Base-by-base conservation (phyloP, 1,284 basidiomycete genomes). In the Puccinia novopanici region DNA sequence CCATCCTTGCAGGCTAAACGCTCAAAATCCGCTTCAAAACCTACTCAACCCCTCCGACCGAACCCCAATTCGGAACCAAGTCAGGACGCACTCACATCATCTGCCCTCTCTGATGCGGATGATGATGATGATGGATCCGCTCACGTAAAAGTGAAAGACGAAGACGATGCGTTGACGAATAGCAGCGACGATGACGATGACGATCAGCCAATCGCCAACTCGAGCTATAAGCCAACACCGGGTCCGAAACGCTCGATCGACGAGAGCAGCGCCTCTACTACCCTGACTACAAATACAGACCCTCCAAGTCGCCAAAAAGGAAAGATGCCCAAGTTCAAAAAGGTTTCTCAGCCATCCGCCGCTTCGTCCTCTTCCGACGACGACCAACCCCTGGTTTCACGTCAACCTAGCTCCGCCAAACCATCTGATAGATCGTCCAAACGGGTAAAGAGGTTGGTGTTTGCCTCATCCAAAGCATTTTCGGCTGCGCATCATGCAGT, bases 251-350 rank as follows among this genome's bases (percentile, higher is more conserved):
- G 57, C n/a, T 79, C 68, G 67, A 75, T 63, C 50, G 73, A 75
- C n/a, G 73, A 75, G 30, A 75, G 73, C 30, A 75, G 73, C 30
- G 73, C 73, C 30, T 59, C 73, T 0, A 75, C 73, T 61, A 75
- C 73, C 24, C 57, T 75, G 4, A 75, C 73, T 22, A 48, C 73
- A 24, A 75, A 48, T 61, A 75, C 37, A 24, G 57, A 59, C 19
- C 19, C 8, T 42, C 42, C 73, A 27, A 70, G 15, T 22, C 12
- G 40, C 40, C 27, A 73, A 37, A 15, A 19, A 19, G 13, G 24
- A 19, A 75, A 61, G 48, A 19, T 34, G 24, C 34, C 12, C 37
- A 42, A 61, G 50, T 24, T 27, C 10, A 57, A 59, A 10, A 42
- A 75, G 8, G 50, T 57, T 2, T 55, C 52, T 4, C 37, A 48